phyloP scores from a whole-genome alignment of 2,329 filamentous ascomycete species.

The Colletotrichum zoysiae region DNA sequence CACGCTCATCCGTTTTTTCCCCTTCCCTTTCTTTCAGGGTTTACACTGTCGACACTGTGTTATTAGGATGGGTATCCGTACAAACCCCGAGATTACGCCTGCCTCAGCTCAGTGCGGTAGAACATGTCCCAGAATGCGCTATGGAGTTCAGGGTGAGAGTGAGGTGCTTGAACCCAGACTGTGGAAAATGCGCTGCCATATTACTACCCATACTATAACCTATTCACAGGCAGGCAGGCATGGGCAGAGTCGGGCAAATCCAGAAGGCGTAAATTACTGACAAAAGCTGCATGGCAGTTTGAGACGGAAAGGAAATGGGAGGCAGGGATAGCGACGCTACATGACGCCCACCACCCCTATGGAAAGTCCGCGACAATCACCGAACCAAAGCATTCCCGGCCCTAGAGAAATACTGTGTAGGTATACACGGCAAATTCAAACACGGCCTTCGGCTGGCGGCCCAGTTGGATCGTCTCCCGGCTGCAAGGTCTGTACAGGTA shows the following conservation, averaged over 20 bases:
- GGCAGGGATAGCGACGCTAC: constrained; percentile 28
- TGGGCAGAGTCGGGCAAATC: not conserved
- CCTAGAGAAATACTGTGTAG: not conserved
- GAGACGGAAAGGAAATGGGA: constrained; percentile 18
- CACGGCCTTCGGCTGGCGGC: constrained; percentile 20
- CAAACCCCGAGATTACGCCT: constrained; percentile 35
- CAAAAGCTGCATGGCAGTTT: constrained; percentile 30
- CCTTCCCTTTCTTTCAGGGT: constrained; percentile 3
- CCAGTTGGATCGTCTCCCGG: constrained; percentile 22
- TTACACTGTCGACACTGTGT: constrained; percentile 32
- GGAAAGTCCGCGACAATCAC: constrained; percentile 26
- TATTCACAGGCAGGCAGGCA: too few relatives aligned
- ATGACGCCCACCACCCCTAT: constrained; percentile 16
- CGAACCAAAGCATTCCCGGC: constrained; percentile 17
- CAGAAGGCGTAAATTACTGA: not conserved
- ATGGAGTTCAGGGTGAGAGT: constrained; percentile 9
- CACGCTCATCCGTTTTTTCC: constrained; percentile 12
- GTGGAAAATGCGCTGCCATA: not conserved
- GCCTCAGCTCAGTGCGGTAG: constrained; percentile 32
- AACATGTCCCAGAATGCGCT: constrained; percentile 28
- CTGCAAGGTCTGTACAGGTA: constrained; percentile 27
- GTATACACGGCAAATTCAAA: not conserved
- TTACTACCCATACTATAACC: not conserved
- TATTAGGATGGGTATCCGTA: not conserved
- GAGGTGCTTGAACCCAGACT: not conserved